A percentile compares a stretch with the other conserved stretches of the same genome.
These are phyloP conservation scores for Eucalyptus sp. DNA, from an alignment of 345 rosid genomes.

Conservation along the genomic window DNA sequence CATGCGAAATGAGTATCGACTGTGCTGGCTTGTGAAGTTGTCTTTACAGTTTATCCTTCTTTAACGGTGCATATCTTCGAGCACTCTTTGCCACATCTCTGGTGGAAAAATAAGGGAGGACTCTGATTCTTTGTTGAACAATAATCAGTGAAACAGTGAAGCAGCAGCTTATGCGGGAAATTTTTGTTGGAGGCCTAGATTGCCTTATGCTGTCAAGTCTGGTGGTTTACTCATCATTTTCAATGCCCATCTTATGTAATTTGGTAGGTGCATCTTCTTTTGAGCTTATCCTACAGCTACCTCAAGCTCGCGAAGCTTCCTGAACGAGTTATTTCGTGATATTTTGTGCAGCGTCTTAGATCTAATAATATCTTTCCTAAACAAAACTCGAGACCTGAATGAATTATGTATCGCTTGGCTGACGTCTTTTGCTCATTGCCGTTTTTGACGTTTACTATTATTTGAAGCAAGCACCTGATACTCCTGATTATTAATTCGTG, in stretches of 20 bases:
- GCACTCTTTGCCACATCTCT: background rate
- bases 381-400: background rate
- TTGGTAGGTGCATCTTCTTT: background rate
- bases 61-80: background rate
- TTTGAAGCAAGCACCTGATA: background rate
- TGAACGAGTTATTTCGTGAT: background rate
- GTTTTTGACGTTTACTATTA: background rate
- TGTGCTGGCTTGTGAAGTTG: background rate
- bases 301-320: background rate
- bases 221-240: background rate
- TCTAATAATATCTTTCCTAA: background rate
- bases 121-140: background rate
- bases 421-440: background rate
- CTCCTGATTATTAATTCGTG: background rate
- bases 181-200: background rate
- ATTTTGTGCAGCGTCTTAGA: background rate
- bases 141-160: background rate
- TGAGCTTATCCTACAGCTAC: background rate
- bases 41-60: background rate
- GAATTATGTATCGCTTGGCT: background rate
- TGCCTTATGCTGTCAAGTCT: background rate
- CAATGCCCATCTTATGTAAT: background rate
- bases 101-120: background rate
- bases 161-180: background rate
- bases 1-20: constrained; percentile 8